Conservation (phyloP, 257 asterid genomes). For the Solanum verrucosum region DNA sequence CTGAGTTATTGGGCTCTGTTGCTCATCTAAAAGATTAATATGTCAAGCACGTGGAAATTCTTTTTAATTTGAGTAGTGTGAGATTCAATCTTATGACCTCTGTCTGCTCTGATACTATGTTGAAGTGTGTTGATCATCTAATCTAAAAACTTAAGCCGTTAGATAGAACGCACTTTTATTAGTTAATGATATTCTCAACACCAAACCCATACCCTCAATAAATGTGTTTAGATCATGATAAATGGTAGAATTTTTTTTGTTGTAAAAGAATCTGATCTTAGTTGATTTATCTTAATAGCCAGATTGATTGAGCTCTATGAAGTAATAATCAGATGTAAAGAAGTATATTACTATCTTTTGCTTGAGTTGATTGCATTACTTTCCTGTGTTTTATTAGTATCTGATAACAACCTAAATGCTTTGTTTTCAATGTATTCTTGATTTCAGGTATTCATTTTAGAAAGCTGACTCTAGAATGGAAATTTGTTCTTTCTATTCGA, state of each 20-base stretch:
- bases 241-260: background rate
- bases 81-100: too few species aligned
- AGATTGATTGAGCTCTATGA: background rate
- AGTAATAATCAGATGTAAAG: background rate
- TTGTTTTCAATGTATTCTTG: constrained; percentile 2
- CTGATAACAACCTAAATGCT: background rate
- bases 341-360: background rate
- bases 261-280: background rate
- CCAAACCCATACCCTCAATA: too few species aligned
- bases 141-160: too few species aligned
- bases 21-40: background rate
- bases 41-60: too few species aligned
- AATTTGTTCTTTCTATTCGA: constrained; percentile 37
- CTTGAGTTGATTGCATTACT: background rate
- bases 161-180: too few species aligned
- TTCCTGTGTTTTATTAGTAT: background rate
- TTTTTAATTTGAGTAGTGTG: too few species aligned
- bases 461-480: constrained; percentile 39
- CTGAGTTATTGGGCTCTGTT: background rate
- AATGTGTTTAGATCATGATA: background rate
- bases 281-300: background rate
- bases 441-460: constrained; percentile 28
- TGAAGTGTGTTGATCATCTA: too few species aligned
- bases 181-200: too few species aligned
- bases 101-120: too few species aligned